phyloP scores from a whole-genome alignment of 148 eudicot genomes.

The Vaccinium corymbosum region DNA sequence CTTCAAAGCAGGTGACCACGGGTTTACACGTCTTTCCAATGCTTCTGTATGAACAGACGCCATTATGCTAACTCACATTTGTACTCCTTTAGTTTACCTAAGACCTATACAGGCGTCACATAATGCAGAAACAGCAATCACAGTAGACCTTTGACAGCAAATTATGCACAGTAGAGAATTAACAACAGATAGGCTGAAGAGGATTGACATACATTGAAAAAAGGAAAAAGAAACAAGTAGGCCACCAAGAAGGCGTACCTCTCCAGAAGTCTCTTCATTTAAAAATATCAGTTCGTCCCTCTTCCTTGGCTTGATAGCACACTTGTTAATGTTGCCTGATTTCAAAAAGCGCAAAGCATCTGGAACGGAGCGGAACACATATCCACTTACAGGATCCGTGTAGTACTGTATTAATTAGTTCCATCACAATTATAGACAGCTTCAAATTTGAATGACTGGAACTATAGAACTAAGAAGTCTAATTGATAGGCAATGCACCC shows the following conservation, averaged over 20 bases:
- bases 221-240: neutral
- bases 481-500: neutral
- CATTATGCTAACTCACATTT: neutral
- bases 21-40: neutral
- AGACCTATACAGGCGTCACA: neutral
- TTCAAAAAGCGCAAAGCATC: constrained; percentile 67
- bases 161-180: too few relatives aligned
- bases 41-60: neutral
- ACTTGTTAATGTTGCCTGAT: constrained; percentile 53
- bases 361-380: constrained; percentile 58
- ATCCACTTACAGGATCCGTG: constrained; percentile 45
- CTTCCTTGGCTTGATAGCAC: constrained; percentile 57
- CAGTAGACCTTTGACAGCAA: neutral
- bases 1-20: neutral
- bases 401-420: constrained; percentile 38
- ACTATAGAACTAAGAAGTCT: neutral
- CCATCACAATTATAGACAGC: neutral
- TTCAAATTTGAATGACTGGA: neutral
- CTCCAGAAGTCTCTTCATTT: constrained; percentile 34
- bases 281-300: constrained; percentile 31
- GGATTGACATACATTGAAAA: neutral
- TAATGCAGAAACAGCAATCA: neutral
- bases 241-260: constrained; percentile 14
- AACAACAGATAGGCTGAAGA: neutral
- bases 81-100: neutral